Base-by-base conservation (phyloP, 495 filamentous ascomycete genomes). In the Podospora pseudocomata region DNA sequence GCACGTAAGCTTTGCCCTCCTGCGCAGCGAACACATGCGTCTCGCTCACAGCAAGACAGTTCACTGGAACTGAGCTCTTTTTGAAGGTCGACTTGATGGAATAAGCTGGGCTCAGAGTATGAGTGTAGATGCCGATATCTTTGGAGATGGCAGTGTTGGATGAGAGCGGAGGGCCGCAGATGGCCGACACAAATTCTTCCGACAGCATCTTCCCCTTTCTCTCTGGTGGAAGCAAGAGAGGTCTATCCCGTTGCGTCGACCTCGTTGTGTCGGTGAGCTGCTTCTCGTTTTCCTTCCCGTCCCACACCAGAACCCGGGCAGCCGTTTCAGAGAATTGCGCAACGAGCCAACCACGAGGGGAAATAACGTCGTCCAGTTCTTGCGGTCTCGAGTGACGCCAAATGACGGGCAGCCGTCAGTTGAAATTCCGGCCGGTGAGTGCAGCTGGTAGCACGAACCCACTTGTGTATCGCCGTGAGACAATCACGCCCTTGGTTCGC, bases 1-100 rank as follows among this genome's bases (percentile, higher is more conserved):
- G 92, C 5, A 99, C 83, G 32, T 96, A 89, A 1, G 93, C 92
- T 78, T 97, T 98, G 53, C 92, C 93, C 16, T 87, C 85, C 75
- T 99, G 95, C 7, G 91, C 94, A 2, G 94, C 88, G 73, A 96
- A 99, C 44, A 98, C 84, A 75, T 99, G 95, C 23, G 89, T 89
- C 54, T 87, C 83, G 75, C 86, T 97, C 67, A 92, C 85, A 34
- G 92, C 95, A 28, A 99, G 80, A 69, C 91, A 89, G 78, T 93
- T 92, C 59, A 85, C 80, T 26, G 88, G 82, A 7, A 90, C 89
- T 39, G 92, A 92, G 80, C 91, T 96, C 81, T 96, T 97, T 85
- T 97, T 98, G 86, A 96, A 96, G 69, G 87, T 87, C 67, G 86
- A 84, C 73, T 88, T 89, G 70, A 91, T 84, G 6, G 86, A 83